phyloP scores from a whole-genome alignment of 768 basidiomycete genomes.

The Nidula microcarpa region DNA sequence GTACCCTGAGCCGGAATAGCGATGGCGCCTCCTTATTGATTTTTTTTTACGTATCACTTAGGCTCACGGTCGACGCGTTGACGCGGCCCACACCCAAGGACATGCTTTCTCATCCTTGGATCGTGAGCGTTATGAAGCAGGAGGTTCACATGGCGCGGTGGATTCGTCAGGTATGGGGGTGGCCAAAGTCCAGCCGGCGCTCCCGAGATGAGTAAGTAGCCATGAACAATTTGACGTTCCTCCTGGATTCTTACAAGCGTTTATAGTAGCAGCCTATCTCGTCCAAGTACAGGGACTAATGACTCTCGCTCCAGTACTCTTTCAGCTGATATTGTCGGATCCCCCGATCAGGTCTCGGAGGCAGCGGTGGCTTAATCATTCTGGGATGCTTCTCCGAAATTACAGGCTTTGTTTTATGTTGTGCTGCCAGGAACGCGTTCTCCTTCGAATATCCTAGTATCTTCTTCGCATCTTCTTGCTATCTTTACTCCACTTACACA shows the following conservation, averaged over 20 bases:
- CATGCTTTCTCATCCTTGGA: slow-evolving; percentile 84
- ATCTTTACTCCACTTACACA: too few relatives aligned
- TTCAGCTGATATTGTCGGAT: slow-evolving; percentile 5
- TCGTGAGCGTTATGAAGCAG: slow-evolving; percentile 68
- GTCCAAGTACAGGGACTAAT: slow-evolving; percentile 22
- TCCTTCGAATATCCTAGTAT: too few relatives aligned
- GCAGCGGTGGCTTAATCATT: slow-evolving; percentile 2
- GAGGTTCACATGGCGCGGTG: slow-evolving; percentile 89
- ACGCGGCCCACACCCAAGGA: slow-evolving; percentile 79
- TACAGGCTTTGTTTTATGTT: background rate
- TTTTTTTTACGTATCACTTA: slow-evolving; percentile 24
- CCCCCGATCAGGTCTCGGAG: slow-evolving; percentile 8
- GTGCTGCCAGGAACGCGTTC: too few relatives aligned
- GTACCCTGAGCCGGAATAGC: slow-evolving; percentile 19
- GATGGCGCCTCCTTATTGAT: background rate
- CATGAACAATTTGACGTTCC: slow-evolving; percentile 1
- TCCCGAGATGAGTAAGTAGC: slow-evolving; percentile 41
- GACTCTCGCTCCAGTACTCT: slow-evolving; percentile 3
- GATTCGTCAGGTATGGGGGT: slow-evolving; percentile 83
- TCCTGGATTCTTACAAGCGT: background rate
- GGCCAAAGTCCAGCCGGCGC: slow-evolving; percentile 50
- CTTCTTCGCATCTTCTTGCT: too few relatives aligned
- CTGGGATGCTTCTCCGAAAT: background rate
- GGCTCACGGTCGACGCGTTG: slow-evolving; percentile 66
- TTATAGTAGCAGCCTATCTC: slow-evolving; percentile 19